Conservation (phyloP, 2,329 filamentous ascomycete species). For the Aspergillus pseudonomiae region DNA sequence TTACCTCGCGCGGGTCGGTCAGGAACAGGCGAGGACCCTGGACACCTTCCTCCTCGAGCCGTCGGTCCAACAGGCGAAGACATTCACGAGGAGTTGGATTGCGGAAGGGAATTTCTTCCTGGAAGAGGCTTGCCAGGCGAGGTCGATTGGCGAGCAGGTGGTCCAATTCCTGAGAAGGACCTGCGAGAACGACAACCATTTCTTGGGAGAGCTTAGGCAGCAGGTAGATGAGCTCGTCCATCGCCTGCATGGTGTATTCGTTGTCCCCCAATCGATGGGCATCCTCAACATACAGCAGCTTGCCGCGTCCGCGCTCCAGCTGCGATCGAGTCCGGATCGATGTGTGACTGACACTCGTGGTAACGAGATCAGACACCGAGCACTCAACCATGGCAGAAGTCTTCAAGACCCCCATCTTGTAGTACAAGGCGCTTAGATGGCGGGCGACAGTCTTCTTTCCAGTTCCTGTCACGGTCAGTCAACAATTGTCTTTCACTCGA, state of each 20-base stretch:
- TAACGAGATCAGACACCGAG: conserved; percentile 19
- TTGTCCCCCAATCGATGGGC: conserved; percentile 21
- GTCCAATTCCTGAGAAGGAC: conserved; percentile 21
- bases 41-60: conserved; percentile 19
- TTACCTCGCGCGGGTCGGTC: conserved; percentile 17
- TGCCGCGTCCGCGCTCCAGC: conserved; percentile 18
- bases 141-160: conserved; percentile 22
- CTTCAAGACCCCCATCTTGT: conserved; percentile 24
- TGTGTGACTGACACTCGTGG: conserved; percentile 7
- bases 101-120: conserved; percentile 25
- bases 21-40: conserved; percentile 16
- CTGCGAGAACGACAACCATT: conserved; percentile 24
- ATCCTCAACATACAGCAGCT: conserved; percentile 23
- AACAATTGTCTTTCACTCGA: neutral
- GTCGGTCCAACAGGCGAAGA: conserved; percentile 21
- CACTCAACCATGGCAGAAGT: conserved; percentile 18
- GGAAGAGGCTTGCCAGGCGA: conserved; percentile 21
- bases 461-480: conserved; percentile 10
- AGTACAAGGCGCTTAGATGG: conserved; percentile 22
- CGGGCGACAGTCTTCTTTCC: conserved; percentile 22
- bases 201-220: conserved; percentile 17
- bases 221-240: conserved; percentile 23
- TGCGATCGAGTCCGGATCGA: conserved; percentile 15
- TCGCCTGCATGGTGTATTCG: conserved; percentile 13
- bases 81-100: conserved; percentile 24